phyloP scores from a whole-genome alignment of 768 basidiomycete genomes.

The Strobilomyces echinocephalus region DNA sequence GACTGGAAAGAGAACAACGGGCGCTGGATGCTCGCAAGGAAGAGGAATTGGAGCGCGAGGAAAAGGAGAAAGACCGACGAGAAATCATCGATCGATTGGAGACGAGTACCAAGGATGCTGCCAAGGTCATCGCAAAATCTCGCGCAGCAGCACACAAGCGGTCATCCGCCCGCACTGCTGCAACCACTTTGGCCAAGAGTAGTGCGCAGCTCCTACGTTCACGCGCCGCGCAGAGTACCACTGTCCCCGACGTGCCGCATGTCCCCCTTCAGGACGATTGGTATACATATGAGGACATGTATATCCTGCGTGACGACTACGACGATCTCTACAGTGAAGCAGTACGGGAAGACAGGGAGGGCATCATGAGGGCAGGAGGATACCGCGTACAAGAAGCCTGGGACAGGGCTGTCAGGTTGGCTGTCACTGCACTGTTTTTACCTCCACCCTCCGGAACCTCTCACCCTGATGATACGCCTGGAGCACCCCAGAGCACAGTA shows the following conservation, averaged over 20 bases:
- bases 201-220: constrained; percentile 52
- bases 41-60: constrained; percentile 74
- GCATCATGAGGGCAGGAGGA: constrained; percentile 79
- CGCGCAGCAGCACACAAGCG: constrained; percentile 62
- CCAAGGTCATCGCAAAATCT: constrained; percentile 64
- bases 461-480: constrained; percentile 3
- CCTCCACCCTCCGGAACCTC: constrained; percentile 40
- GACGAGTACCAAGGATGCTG: constrained; percentile 66
- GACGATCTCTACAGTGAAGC: constrained; percentile 72
- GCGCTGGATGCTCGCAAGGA: constrained; percentile 60
- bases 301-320: constrained; percentile 52
- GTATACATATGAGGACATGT: constrained; percentile 72
- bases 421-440: constrained; percentile 70
- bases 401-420: constrained; percentile 72
- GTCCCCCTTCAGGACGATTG: constrained; percentile 72
- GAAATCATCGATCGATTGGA: constrained; percentile 82
- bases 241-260: constrained; percentile 77
- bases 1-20: constrained; percentile 63
- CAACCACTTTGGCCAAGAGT: constrained; percentile 37
- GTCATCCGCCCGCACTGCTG: constrained; percentile 49
- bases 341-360: constrained; percentile 69
- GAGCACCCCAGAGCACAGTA: constrained; percentile 41
- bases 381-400: constrained; percentile 80
- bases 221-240: constrained; percentile 58
- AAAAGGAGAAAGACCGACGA: constrained; percentile 63